Base-by-base conservation (phyloP, 2,329 filamentous ascomycete species). In the Macroventuria anomochaeta region DNA sequence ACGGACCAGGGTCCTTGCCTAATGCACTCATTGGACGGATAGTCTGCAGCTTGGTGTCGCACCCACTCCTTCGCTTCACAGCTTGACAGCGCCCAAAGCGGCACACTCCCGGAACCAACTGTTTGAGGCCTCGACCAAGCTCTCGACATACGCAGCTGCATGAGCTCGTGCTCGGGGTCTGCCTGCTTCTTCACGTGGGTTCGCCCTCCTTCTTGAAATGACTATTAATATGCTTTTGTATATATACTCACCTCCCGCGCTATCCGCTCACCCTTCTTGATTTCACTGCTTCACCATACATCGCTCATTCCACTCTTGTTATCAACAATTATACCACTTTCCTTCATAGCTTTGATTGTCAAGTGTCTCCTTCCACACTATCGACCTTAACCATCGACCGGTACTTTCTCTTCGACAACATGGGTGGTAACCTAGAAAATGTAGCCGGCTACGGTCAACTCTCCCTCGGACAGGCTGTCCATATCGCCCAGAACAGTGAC, bases 401-500 rank as follows among this genome's bases (percentile, higher is more conserved):
- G 65, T 66, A 63, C 67, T 43, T 54, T 58, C 61, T 65, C 53
- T 63, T 42, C 36, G 61, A 48, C 71, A 71, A 65, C 62, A 79
- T 79, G 76, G 76, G 76, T 65, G 74, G 72, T 69, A 75, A 74
- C 68, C 65, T 65, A 44, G 68, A 74, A 65, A 66, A 70, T 67
- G 69, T 73, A 68, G 68, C 69, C 50, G 69, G 72, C 68, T 59
- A 74, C 62, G 77, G 77, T 57, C 62, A 74, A 48, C 70, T 81
- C 55, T 79, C 77, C 48, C 84, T 91, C 50, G 80, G 84, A 57
- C 82, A 87, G 71, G 90, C 90, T 20, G 81, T 96, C 48, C 87
- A 93, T 67, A 83, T 89, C 54, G 91, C 89, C 12, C 85, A 90
- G 58, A 89, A 92, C 71, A 88, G 82, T 68, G 83, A 88, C 54